phyloP scores from a whole-genome alignment of 352 stramenopile genomes.

The Globisporangium acanthophoron region DNA sequence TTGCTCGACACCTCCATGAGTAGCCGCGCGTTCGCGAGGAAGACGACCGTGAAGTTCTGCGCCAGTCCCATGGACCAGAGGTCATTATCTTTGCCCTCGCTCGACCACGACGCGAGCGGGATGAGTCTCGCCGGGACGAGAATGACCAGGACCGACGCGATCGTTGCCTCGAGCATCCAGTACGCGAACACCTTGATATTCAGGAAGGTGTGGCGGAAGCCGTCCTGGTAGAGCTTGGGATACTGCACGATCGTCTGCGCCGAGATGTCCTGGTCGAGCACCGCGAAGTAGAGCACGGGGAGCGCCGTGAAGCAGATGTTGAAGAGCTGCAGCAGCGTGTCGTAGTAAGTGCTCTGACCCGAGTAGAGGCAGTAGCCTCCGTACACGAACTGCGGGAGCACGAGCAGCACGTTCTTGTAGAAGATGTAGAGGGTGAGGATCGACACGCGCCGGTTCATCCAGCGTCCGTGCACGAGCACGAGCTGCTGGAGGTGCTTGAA shows the following conservation, averaged over 20 bases:
- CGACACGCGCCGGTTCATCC: conserved; percentile 63
- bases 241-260: conserved; percentile 31
- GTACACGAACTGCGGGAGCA: conserved; percentile 77
- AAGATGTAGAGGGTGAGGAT: conserved; percentile 82
- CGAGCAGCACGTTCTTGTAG: conserved; percentile 84
- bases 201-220: conserved; percentile 40
- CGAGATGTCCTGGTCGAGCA: conserved; percentile 57
- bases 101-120: conserved; percentile 37
- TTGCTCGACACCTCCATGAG: conserved; percentile 41
- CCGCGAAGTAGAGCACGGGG: conserved; percentile 55
- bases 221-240: conserved; percentile 52
- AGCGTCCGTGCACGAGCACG: conserved; percentile 81
- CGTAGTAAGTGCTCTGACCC: conserved; percentile 74
- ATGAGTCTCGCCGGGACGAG: conserved; percentile 36
- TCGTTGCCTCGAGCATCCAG: conserved; percentile 55
- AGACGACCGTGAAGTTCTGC: conserved; percentile 59
- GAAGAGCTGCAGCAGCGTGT: conserved; percentile 70
- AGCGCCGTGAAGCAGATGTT: conserved; percentile 80
- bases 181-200: conserved; percentile 38
- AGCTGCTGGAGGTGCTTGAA: conserved; percentile 85
- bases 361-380: conserved; percentile 69
- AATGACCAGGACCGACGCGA: conserved; percentile 45
- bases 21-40: conserved; percentile 46
- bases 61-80: conserved; percentile 58
- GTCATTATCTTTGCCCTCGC: conserved; percentile 52